Percentiles rank a stretch among this genome's conserved stretches.
These are phyloP conservation scores for Fusarium xylarioides DNA, from an alignment of 2,329 filamentous ascomycete species.

Conservation along the genomic window DNA sequence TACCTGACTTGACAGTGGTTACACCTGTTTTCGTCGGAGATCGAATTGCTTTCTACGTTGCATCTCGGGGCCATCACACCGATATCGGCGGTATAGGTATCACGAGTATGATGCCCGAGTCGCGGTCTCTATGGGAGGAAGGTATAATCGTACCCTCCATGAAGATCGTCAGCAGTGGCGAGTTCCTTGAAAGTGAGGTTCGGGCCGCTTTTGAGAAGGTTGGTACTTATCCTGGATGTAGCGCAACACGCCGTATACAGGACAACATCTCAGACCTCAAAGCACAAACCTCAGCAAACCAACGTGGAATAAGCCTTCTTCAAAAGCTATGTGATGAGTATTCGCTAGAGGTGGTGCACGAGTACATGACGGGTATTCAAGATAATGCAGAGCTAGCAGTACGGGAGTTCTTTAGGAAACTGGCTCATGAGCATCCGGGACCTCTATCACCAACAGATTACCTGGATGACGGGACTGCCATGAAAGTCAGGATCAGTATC, in stretches of 20 bases:
- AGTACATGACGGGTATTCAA: conserved; percentile 51
- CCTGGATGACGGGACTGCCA: conserved; percentile 50
- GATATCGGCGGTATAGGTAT: conserved; percentile 43
- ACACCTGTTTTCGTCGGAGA: conserved; percentile 50
- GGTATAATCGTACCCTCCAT: conserved; percentile 52
- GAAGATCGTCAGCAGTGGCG: conserved; percentile 49
- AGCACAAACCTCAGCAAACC: conserved; percentile 55
- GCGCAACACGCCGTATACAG: conserved; percentile 47
- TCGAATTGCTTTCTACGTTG: conserved; percentile 51
- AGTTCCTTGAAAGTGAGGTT: conserved; percentile 49
- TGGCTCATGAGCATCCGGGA: conserved; percentile 56
- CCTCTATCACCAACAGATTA: conserved; percentile 44
- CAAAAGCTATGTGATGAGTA: conserved; percentile 47
- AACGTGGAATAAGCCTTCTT: conserved; percentile 50
- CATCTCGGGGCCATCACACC: conserved; percentile 48
- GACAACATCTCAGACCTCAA: conserved; percentile 58
- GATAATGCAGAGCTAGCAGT: conserved; percentile 49
- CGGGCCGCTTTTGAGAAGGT: conserved; percentile 45
- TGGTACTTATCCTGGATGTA: conserved; percentile 50
- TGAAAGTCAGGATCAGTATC: conserved; percentile 47
- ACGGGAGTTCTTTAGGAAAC: conserved; percentile 41
- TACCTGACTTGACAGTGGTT: conserved; percentile 54
- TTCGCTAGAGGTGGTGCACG: conserved; percentile 46
- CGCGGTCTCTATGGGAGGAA: conserved; percentile 50
- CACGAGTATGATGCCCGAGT: conserved; percentile 8